Evolutionary conservation across 768 basidiomycete species (phyloP), one percentile per base, ranked within the genome.

Genomic region (Suillus alpinus): DNA sequence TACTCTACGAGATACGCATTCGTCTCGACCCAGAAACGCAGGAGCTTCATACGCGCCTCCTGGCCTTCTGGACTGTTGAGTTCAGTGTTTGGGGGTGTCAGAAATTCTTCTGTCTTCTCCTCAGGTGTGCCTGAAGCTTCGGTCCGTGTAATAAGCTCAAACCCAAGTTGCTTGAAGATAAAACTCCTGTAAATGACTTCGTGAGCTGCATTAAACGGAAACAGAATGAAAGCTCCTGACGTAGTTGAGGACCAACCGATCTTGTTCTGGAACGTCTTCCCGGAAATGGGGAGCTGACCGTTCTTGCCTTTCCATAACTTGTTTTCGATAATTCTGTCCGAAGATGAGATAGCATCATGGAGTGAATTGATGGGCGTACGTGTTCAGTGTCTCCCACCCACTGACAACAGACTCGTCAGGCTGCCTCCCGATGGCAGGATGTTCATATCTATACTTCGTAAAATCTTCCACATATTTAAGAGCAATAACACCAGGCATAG

Each of bases 11-110:
- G 66, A 86, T 86, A 94, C 3, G 89, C 82, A 43, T 81, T 75
- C 8, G 88, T 73, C 69, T 94, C 92, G 18, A 92, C 80, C 92
- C 92, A 94, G 32, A 87, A 89, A 37, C 92, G 83, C 52, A 94
- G 79, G 4, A 94, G 79, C 67, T 81, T 87, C 26, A 81, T 80
- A 5, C 86, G 80, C 62, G 80, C 83, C 59, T 78, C 76, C 60
- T 73, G 80, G 18, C 86, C 87, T 41, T 77, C 73, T 9, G 74
- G 66, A 9, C 77, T 79, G 10, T 58, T 66, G 16, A 77, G 66
- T 61, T 89, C 84, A 4, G 85, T 84, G 6, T 71, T 46, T 0
- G 89, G 89, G 20, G 88, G 83, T 6, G 75, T 76, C 13, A 92
- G 78, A 79, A 6, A 72, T 67, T 41, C 85, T 83, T 4, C 71